Conservation (phyloP, 495 filamentous ascomycete species). For the Neurospora sublineolata region DNA sequence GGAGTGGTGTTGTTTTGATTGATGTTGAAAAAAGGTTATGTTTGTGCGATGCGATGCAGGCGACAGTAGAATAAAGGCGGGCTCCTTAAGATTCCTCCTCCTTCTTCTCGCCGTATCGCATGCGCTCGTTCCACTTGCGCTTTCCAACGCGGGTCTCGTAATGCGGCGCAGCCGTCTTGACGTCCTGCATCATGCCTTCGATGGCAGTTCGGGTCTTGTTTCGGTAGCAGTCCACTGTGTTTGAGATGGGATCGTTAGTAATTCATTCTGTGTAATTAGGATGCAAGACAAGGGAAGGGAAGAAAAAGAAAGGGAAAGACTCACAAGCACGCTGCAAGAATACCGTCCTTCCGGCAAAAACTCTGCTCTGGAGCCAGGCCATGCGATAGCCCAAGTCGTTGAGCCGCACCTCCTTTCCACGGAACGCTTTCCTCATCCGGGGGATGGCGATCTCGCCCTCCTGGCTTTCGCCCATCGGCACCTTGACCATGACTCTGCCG, state of each 20-base stretch:
- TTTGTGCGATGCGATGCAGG: neutral
- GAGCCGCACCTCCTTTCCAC: conserved; percentile 68
- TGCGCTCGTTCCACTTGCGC: conserved; percentile 66
- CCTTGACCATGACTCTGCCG: conserved; percentile 31
- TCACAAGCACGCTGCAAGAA: conserved; percentile 89
- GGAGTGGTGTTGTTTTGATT: neutral
- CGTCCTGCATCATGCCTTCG: conserved; percentile 60
- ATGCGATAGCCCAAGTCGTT: conserved; percentile 93
- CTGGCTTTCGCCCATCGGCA: conserved; percentile 55
- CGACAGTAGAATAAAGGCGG: neutral
- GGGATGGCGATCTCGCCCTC: conserved; percentile 65
- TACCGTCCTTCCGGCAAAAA: conserved; percentile 70
- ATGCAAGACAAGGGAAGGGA: neutral
- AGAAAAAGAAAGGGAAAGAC: conserved; percentile 25
- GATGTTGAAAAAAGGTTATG: neutral
- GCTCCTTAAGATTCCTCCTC: conserved; percentile 20
- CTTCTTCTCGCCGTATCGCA: conserved; percentile 26
- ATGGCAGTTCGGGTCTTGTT: conserved; percentile 83
- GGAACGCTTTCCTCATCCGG: conserved; percentile 49
- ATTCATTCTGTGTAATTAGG: neutral
- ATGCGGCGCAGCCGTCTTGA: conserved; percentile 59
- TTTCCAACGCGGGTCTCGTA: conserved; percentile 87
- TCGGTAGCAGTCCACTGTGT: conserved; percentile 80
- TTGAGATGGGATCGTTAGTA: neutral
- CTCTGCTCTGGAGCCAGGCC: conserved; percentile 85